Evolutionary conservation across 371 early-diverging fungal genomes (phyloP).

Genomic region (Fennellomyces sp.): DNA sequence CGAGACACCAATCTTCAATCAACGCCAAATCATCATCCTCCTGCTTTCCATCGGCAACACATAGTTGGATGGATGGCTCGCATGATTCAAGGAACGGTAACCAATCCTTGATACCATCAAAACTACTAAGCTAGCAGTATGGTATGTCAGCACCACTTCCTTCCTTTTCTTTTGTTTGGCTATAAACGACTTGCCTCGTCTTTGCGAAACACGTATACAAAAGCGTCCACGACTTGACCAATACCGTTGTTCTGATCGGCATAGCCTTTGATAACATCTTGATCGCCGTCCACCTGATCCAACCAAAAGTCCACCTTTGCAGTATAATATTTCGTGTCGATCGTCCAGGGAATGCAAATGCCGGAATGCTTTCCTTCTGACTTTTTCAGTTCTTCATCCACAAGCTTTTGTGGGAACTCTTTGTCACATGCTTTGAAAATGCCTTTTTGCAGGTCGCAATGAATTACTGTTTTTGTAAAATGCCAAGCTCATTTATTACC

Average conservation of each 20-base stretch:
- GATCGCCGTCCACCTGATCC: constrained; percentile 50
- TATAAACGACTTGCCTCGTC: constrained; percentile 48
- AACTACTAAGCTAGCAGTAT: constrained; percentile 45
- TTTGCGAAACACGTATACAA: constrained; percentile 67
- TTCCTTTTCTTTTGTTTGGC: not conserved
- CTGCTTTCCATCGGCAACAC: constrained; percentile 36
- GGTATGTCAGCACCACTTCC: not conserved
- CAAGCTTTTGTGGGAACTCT: constrained; percentile 23
- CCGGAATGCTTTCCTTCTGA: constrained; percentile 45
- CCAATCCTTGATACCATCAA: constrained; percentile 59
- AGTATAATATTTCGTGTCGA: constrained; percentile 77
- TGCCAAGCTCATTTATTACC: too few relatives aligned
- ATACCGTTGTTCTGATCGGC: constrained; percentile 52
- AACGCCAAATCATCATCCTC: constrained; percentile 10
- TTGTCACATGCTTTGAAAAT: constrained; percentile 27
- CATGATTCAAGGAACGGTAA: constrained; percentile 52
- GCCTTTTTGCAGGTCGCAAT: constrained; percentile 18
- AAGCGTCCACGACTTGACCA: constrained; percentile 65
- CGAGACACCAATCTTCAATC: constrained; percentile 57
- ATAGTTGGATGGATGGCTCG: constrained; percentile 62
- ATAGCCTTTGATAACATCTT: constrained; percentile 39
- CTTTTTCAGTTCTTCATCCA: constrained; percentile 28
- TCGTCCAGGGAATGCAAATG: constrained; percentile 61
- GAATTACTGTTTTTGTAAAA: too few relatives aligned
- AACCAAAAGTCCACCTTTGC: constrained; percentile 73